These are phyloP conservation scores for Phytophthora cajani DNA, from an alignment of 352 stramenopile species.

Conservation along the genomic window DNA sequence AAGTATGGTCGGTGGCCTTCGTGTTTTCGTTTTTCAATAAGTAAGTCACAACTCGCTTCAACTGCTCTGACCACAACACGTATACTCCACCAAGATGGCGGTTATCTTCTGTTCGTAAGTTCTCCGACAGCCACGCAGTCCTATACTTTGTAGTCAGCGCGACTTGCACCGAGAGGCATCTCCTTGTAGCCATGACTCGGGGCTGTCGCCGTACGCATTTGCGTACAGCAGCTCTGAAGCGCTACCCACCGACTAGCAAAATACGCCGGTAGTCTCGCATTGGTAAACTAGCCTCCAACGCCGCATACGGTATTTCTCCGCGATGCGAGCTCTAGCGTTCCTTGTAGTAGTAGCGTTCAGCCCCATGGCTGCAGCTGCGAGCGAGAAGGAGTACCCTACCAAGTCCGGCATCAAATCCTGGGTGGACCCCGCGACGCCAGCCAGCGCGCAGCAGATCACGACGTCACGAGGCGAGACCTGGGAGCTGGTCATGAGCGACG, in stretches of 20 bases:
- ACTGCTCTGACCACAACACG: background rate
- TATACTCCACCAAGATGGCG: conserved; percentile 5
- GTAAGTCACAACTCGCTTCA: background rate
- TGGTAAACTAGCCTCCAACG: conserved; percentile 14
- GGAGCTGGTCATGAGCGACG: conserved; percentile 92
- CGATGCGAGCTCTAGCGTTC: conserved; percentile 4
- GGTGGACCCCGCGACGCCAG: conserved; percentile 58
- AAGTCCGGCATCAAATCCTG: conserved; percentile 53
- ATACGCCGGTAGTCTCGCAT: background rate
- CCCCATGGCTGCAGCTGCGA: background rate
- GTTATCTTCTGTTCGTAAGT: conserved; percentile 10
- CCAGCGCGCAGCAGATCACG: conserved; percentile 39
- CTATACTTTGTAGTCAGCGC: conserved; percentile 18
- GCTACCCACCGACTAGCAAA: conserved; percentile 7
- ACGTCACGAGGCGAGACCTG: conserved; percentile 47
- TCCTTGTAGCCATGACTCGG: background rate
- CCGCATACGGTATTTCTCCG: background rate
- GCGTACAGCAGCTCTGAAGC: conserved; percentile 12
- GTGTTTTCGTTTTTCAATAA: too few relatives aligned
- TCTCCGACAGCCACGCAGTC: background rate
- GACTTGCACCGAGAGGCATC: conserved; percentile 6
- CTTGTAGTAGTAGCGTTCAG: background rate
- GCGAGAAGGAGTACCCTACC: conserved; percentile 37
- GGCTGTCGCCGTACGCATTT: conserved; percentile 23
- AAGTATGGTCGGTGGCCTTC: too few relatives aligned